Conservation (phyloP, 2,329 filamentous ascomycete species). For the Trichoderma breve region DNA sequence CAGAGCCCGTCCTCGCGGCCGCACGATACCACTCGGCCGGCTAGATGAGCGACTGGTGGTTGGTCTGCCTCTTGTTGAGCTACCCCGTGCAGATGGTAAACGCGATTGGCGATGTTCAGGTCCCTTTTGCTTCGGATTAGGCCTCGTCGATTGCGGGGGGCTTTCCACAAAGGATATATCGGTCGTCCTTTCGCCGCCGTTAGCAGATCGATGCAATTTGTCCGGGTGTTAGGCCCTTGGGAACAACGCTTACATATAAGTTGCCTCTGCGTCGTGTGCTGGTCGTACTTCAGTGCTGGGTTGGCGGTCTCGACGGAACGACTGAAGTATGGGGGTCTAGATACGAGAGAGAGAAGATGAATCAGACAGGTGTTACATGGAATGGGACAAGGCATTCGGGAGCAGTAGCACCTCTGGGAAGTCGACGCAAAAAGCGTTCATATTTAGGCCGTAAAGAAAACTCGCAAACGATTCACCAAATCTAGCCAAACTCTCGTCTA, state of each 20-base stretch:
- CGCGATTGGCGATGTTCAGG: slow-evolving; percentile 47
- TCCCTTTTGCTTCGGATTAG: slow-evolving; percentile 46
- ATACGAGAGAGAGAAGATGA: not conserved
- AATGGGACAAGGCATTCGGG: not conserved
- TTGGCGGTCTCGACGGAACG: slow-evolving; percentile 67
- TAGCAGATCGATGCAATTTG: not conserved
- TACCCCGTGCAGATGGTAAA: slow-evolving; percentile 45
- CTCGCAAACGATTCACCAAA: slow-evolving; percentile 96
- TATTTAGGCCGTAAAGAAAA: slow-evolving; percentile 94
- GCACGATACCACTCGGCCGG: slow-evolving; percentile 46
- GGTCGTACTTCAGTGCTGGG: slow-evolving; percentile 27
- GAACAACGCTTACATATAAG: slow-evolving; percentile 68
- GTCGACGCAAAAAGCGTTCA: slow-evolving; percentile 99
- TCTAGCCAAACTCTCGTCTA: slow-evolving; percentile 89
- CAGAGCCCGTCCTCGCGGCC: slow-evolving; percentile 46
- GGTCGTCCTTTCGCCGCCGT: slow-evolving; percentile 63
- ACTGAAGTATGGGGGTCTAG: slow-evolving; percentile 79
- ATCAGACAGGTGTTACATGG: not conserved
- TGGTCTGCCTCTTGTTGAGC: slow-evolving; percentile 34
- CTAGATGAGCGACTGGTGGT: slow-evolving; percentile 31
- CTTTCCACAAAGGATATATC: slow-evolving; percentile 91
- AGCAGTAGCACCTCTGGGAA: slow-evolving; percentile 72
- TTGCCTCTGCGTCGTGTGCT: slow-evolving; percentile 65
- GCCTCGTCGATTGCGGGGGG: slow-evolving; percentile 58
- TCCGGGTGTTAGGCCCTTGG: not conserved